phyloP scores from a whole-genome alignment of 306 rosid genomes.

The Vachellia pachyceras region DNA sequence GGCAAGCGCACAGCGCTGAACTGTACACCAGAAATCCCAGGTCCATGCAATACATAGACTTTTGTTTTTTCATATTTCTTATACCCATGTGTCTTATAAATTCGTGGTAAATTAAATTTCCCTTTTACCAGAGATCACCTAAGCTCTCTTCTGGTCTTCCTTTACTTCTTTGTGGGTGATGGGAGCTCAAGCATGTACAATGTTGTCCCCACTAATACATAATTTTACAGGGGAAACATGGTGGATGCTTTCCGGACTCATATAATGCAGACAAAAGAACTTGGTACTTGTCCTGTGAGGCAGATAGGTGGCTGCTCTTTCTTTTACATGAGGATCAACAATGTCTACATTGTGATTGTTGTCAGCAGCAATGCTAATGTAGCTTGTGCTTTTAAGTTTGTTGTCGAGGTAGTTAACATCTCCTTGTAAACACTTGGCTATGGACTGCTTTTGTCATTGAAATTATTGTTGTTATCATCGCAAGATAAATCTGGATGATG shows the following conservation, averaged over 20 bases:
- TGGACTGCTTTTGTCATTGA: not conserved
- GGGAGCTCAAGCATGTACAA: not conserved
- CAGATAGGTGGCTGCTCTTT: constrained; percentile 97
- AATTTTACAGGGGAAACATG: constrained; percentile 85
- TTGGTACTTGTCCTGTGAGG: constrained; percentile 98
- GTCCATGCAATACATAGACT: not conserved
- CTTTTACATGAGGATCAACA: constrained; percentile 97
- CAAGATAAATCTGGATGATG: not conserved
- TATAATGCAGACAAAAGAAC: constrained; percentile 97
- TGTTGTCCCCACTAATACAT: constrained; percentile 20
- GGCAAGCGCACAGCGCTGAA: not conserved
- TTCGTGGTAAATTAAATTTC: not conserved
- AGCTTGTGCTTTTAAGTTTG: constrained; percentile 98
- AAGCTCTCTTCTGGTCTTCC: not conserved
- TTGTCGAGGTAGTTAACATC: constrained; percentile 76
- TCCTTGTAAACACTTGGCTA: constrained; percentile 15
- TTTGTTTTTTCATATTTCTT: not conserved
- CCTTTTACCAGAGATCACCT: not conserved
- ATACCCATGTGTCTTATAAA: not conserved
- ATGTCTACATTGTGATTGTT: constrained; percentile 93
- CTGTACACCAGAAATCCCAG: not conserved
- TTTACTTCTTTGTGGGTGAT: constrained; percentile 1
- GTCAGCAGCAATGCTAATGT: constrained; percentile 99
- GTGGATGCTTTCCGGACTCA: constrained; percentile 96
- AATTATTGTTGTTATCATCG: not conserved